Evolutionary conservation across 768 basidiomycete species (phyloP).

Genomic region (Boletus coccyginus): DNA sequence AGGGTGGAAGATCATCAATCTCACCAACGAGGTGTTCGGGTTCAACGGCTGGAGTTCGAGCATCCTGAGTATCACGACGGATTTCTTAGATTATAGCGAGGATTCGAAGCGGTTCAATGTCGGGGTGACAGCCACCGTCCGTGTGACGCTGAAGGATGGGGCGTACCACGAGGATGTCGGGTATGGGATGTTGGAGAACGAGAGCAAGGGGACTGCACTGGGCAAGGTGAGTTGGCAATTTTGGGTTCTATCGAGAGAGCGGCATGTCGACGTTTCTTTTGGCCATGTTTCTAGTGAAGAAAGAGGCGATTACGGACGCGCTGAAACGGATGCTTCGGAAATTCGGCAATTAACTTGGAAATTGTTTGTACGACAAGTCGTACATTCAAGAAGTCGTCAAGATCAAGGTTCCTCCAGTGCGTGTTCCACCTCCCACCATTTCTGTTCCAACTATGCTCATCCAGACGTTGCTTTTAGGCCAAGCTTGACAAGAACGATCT

Average conservation of each 20-base stretch:
- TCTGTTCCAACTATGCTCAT: neutral
- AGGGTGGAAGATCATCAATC: conserved; percentile 97
- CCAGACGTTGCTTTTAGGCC: conserved; percentile 17
- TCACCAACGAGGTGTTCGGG: conserved; percentile 98
- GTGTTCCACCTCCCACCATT: conserved; percentile 25
- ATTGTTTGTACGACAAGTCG: conserved; percentile 95
- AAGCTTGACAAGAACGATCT: conserved; percentile 69
- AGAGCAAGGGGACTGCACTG: conserved; percentile 78
- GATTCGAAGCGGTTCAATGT: conserved; percentile 64
- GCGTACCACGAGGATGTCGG: conserved; percentile 92
- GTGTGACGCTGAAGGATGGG: conserved; percentile 87
- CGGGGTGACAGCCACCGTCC: conserved; percentile 81
- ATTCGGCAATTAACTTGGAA: conserved; percentile 93
- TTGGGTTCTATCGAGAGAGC: neutral
- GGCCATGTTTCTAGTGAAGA: conserved; percentile 72
- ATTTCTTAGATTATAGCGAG: conserved; percentile 74
- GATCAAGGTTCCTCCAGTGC: conserved; percentile 79
- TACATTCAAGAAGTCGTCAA: conserved; percentile 84
- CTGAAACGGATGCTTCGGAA: conserved; percentile 87
- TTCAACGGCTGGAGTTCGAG: conserved; percentile 95
- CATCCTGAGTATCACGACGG: conserved; percentile 70
- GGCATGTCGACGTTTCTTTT: neutral
- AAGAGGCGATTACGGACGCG: conserved; percentile 95
- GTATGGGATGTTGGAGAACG: conserved; percentile 83
- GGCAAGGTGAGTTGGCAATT: conserved; percentile 72